Base-by-base conservation (phyloP, 2,329 filamentous ascomycete genomes). In the Aplosporella prunicola region DNA sequence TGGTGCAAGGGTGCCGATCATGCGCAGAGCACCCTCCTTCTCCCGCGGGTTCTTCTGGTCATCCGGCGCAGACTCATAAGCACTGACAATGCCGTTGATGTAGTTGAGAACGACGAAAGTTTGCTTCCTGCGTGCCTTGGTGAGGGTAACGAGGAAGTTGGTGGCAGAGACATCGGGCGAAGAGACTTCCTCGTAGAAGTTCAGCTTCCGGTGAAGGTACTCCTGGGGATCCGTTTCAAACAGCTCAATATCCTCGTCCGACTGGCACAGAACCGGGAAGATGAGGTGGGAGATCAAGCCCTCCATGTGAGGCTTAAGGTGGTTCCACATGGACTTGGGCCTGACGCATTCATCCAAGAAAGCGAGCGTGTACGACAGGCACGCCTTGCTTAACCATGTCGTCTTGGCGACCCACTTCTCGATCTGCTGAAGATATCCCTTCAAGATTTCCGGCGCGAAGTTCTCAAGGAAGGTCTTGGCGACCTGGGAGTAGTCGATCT, bases 321-420 rank as follows among this genome's bases (percentile, higher is more conserved):
- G 79, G 46, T 80, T 76, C 91, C 91, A 98, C 78, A 94, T 98
- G 44, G 85, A 78, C 69, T 95, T 96, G 31, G 91, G 91, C 57
- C 91, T 88, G 51, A 96, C 86, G 57, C 89, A 95, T 64, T 98
- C 91, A 60, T 98, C 91, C 55, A 98, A 71, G 66, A 93, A 98
- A 48, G 91, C 82, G 43, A 98, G 74, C 0, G 85, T 96, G 63
- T 93, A 93, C 7, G 87, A 93, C 44, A 96, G 69, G 49, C 88
- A 91, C 25, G 88, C 84, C 58, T 89, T 86, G 71, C 88, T 96
- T 46, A 98, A 71, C 91, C 91, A 98, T 35, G 82, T 73, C 35
- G 84, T 83, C 66, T 95, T 95, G 46, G 83, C 78, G 28, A 96
- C 89, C 89, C 91, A 98, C 57, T 93, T 91, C 61, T 98, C 91